A percentile compares a stretch with the other conserved stretches of the same genome.
Conservation (phyloP, 2,329 filamentous ascomycete genomes). For the Ophiostoma australiae region DNA sequence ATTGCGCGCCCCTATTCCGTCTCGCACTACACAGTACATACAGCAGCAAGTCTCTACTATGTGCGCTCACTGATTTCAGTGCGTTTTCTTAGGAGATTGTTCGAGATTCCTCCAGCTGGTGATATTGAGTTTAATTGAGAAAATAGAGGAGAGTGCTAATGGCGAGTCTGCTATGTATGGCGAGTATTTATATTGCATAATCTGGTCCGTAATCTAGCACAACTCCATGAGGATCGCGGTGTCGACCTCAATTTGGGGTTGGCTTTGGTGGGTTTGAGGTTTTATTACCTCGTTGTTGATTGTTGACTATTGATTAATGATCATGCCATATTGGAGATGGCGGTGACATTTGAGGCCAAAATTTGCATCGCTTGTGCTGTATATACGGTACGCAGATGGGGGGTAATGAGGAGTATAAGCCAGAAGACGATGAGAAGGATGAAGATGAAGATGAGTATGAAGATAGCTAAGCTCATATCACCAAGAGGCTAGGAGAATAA, state of each 20-base stretch:
- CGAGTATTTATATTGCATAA: neutral
- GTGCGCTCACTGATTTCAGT: neutral
- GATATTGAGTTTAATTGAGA: neutral
- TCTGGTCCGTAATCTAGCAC: neutral
- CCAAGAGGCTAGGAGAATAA: slow-evolving; percentile 6
- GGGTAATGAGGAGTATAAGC: no score
- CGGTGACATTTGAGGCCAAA: neutral
- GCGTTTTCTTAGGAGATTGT: neutral
- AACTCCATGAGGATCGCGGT: neutral
- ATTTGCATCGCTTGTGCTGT: neutral
- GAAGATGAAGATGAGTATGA: neutral
- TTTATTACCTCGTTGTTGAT: neutral
- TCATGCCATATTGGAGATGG: neutral
- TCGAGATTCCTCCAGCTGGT: neutral
- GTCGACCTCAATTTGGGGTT: neutral
- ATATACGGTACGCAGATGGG: neutral
- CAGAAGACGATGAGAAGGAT: no score
- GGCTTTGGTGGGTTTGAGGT: neutral
- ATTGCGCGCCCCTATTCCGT: slow-evolving; percentile 21
- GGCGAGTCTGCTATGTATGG: no score
- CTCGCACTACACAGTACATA: neutral
- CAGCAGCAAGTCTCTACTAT: neutral
- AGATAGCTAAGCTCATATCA: neutral
- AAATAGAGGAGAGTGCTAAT: no score
- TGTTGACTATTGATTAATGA: neutral